Base-by-base conservation (phyloP, 345 rosid genomes). In the Corymbia maculata region DNA sequence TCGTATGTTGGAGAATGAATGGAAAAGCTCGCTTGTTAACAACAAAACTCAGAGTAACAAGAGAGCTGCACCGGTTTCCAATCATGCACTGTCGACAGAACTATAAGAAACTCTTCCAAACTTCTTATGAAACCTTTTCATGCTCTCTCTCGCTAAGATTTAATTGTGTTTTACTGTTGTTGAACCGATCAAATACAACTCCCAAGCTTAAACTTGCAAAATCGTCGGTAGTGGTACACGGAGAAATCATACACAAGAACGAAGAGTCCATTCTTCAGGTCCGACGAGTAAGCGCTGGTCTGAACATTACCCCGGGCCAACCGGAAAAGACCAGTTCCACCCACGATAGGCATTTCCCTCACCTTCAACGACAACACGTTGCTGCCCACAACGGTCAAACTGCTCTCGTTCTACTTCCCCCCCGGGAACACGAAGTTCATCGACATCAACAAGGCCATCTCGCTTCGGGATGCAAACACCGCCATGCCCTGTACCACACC, bases 351-450 rank as follows among this genome's bases (percentile, higher is more conserved):
- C 89, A 53, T 55, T 85, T 88, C 79, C 55, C 79, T 88, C 52
- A 80, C 49, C 36, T 52, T 51, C 14, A 26, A 51, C 49, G 49
- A 75, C 49, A 75, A 21, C 4, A 42, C 24, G 86, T 80, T 80
- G 42, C 86, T 85, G n/a, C 57, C 89, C 64, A 80, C 52, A 15
- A 80, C 4, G 16, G 70, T 47, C 42, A 80, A 32, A 51, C 49
- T 57, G 32, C 86, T 88, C 28, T 86, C 86, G 42, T 80, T 80
- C 44, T 80, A 84, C 70, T 80, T 80, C 9, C 89, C 86, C 52
- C 55, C 70, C 70, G 49, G 19, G 86, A 88, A 88, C 36, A 51
- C 88, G 19, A 92, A 88, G 85, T 87, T 90, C 66, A 36, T 36
- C 42, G 42, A 36, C 42, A 36, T 36, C 42, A 36, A 17, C 80